Evolutionary conservation across 371 early-diverging fungal genomes (phyloP).

Genomic region (Apophysomyces elegans): DNA sequence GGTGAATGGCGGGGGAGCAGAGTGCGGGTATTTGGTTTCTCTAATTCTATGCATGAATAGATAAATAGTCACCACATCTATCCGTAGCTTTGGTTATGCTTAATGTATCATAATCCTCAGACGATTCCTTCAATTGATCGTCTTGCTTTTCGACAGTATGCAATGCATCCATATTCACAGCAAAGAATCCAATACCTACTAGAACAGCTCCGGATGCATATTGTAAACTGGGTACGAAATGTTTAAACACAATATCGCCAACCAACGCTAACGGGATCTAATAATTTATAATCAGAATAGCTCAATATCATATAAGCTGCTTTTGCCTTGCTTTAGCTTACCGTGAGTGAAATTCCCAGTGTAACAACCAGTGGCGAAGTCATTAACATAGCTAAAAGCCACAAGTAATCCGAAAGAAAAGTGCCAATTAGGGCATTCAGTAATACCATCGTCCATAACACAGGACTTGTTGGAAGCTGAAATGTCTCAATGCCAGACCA

Average conservation of each 20-base stretch:
- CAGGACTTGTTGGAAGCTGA: constrained; percentile 59
- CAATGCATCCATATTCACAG: constrained; percentile 57
- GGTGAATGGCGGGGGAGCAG: neutral
- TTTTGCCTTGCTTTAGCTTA: constrained; percentile 19
- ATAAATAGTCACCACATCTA: neutral
- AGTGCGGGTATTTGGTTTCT: neutral
- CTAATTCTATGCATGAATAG: neutral
- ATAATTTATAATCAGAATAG: neutral
- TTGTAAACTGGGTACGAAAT: constrained; percentile 53
- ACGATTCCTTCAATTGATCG: neutral
- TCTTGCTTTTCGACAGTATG: constrained; percentile 31
- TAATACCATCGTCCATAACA: constrained; percentile 63
- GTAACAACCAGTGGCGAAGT: constrained; percentile 84
- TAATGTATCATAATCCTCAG: constrained; percentile 18
- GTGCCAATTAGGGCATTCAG: constrained; percentile 83
- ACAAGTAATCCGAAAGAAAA: constrained; percentile 81
- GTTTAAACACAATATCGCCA: constrained; percentile 75
- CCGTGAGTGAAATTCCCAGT: constrained; percentile 75
- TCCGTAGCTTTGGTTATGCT: neutral
- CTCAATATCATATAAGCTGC: neutral
- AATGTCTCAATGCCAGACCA: constrained; percentile 70
- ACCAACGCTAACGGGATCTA: constrained; percentile 70
- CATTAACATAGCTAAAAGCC: constrained; percentile 81
- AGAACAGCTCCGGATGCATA: constrained; percentile 72
- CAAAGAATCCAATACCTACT: constrained; percentile 72